phyloP scores from a whole-genome alignment of 441 rosid genomes.

The Pelargonium myrrhifolium region DNA sequence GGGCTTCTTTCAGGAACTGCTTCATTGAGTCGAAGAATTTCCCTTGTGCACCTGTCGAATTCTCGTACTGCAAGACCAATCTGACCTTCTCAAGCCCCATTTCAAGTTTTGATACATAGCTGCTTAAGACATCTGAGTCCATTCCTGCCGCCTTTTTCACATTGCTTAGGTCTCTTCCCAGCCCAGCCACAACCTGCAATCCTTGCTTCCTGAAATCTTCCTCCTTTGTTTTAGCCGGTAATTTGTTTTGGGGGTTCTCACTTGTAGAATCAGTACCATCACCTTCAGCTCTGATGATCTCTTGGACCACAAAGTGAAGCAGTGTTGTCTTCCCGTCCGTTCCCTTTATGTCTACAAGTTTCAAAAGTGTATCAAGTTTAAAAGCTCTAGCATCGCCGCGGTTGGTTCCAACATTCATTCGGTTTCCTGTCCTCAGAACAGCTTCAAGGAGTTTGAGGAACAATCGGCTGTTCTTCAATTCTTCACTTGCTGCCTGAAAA shows the following conservation, averaged over 20 bases:
- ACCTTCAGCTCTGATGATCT: constrained; percentile 77
- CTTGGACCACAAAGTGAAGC: constrained; percentile 98
- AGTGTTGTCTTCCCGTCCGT: constrained; percentile 93
- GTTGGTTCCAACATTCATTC: constrained; percentile 95
- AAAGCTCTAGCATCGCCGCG: constrained; percentile 96
- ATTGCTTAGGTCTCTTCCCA: constrained; percentile 69
- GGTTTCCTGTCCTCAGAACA: constrained; percentile 83
- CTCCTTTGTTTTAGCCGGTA: constrained; percentile 29
- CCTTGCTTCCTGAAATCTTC: constrained; percentile 82
- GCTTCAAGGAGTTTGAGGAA: constrained; percentile 93
- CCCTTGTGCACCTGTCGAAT: constrained; percentile 38
- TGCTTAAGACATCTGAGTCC: constrained; percentile 87
- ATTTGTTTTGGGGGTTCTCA: constrained; percentile 31
- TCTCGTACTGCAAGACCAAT: constrained; percentile 58
- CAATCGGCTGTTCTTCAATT: constrained; percentile 76
- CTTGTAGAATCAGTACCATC: constrained; percentile 33
- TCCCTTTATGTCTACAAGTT: constrained; percentile 94
- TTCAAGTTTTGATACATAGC: constrained; percentile 78
- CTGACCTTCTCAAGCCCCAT: constrained; percentile 71
- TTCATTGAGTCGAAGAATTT: constrained; percentile 69
- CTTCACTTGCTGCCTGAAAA: constrained; percentile 74
- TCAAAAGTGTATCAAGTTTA: constrained; percentile 86
- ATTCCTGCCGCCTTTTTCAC: constrained; percentile 95
- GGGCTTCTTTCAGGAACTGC: constrained; percentile 60
- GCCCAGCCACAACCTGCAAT: constrained; percentile 76